phyloP scores from a whole-genome alignment of 352 stramenopile species.

The Plasmopara muralis region DNA sequence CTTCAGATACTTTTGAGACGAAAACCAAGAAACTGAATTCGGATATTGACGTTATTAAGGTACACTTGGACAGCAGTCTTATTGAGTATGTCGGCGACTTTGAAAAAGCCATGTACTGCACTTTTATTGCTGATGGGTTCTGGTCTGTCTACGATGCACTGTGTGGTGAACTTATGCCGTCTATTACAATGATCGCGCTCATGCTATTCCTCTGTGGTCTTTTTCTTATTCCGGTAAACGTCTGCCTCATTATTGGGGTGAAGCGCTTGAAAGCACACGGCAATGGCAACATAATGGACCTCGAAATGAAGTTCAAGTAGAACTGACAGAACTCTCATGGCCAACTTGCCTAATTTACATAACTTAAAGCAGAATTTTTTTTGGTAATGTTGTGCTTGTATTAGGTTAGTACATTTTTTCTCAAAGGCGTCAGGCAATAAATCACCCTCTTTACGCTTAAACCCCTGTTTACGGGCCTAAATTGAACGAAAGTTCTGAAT shows the following conservation, averaged over 20 bases:
- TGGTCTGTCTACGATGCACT: conserved; percentile 42
- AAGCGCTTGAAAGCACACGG: conserved; percentile 52
- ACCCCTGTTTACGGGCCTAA: too few relatives aligned
- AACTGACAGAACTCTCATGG: not conserved
- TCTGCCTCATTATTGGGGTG: conserved; percentile 61
- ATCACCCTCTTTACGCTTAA: too few relatives aligned
- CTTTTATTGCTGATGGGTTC: conserved; percentile 44
- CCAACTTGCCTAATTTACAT: too few relatives aligned
- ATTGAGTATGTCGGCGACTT: conserved; percentile 54
- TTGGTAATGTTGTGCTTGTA: not conserved
- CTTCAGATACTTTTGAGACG: conserved; percentile 32
- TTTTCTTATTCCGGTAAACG: conserved; percentile 59
- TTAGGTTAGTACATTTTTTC: too few relatives aligned
- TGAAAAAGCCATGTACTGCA: conserved; percentile 55
- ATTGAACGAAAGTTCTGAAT: too few relatives aligned
- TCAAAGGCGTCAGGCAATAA: too few relatives aligned
- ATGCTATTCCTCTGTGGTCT: conserved; percentile 61
- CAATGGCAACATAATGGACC: conserved; percentile 52
- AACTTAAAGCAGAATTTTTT: too few relatives aligned
- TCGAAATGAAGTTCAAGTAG: conserved; percentile 60
- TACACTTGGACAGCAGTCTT: conserved; percentile 31
- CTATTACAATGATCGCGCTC: conserved; percentile 69
- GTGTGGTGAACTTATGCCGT: conserved; percentile 53
- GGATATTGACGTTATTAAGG: conserved; percentile 40
- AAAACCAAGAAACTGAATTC: conserved; percentile 34